phyloP scores from a whole-genome alignment of 2,329 filamentous ascomycete genomes.

The Talaromyces albobiverticillius region DNA sequence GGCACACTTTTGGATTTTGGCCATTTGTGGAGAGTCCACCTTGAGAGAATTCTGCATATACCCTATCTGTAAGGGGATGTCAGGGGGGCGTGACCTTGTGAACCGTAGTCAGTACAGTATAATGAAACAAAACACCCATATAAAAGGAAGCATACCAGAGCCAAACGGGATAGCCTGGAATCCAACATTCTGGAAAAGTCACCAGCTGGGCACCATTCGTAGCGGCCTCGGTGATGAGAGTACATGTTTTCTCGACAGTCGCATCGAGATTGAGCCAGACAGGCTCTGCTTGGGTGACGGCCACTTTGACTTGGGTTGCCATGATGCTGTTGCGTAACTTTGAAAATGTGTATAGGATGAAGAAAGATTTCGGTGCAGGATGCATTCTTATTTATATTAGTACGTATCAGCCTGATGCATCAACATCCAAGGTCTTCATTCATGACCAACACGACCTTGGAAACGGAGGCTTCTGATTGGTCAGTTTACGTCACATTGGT shows the following conservation, averaged over 20 bases:
- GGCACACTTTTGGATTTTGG: conserved; percentile 49
- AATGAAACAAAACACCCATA: not conserved
- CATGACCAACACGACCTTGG: too few relatives aligned
- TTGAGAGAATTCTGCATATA: conserved; percentile 52
- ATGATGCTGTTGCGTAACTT: not conserved
- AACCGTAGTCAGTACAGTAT: not conserved
- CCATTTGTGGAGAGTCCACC: conserved; percentile 54
- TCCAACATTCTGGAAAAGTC: conserved; percentile 55
- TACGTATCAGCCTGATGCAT: too few relatives aligned
- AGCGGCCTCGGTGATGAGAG: conserved; percentile 54
- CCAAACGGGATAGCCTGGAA: conserved; percentile 50
- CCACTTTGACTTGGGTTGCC: conserved; percentile 30
- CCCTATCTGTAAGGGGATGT: conserved; percentile 18
- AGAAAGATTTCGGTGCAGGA: too few relatives aligned
- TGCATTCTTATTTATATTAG: too few relatives aligned
- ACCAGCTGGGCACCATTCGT: conserved; percentile 55
- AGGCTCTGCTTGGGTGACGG: conserved; percentile 50
- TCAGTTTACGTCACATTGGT: too few relatives aligned
- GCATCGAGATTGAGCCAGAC: conserved; percentile 55
- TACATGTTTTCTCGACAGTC: conserved; percentile 52
- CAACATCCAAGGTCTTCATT: too few relatives aligned
- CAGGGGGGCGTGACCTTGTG: not conserved
- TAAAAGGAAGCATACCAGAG: conserved; percentile 29
- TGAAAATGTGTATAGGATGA: too few relatives aligned
- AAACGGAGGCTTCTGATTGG: too few relatives aligned